phyloP scores from a whole-genome alignment of 495 filamentous ascomycete genomes.

The Corynascus novoguineensis region DNA sequence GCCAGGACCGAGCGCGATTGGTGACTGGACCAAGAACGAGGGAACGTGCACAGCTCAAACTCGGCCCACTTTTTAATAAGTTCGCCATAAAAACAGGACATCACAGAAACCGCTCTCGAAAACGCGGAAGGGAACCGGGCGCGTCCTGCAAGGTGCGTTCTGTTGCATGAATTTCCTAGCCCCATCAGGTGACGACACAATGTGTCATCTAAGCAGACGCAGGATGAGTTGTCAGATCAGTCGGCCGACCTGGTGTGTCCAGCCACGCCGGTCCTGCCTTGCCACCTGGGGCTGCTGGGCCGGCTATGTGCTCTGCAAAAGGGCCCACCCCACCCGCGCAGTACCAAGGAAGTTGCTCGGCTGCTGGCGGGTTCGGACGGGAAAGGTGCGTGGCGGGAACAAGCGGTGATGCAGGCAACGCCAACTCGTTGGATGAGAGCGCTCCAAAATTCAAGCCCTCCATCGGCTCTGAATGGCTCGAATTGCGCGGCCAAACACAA shows the following conservation, averaged over 20 bases:
- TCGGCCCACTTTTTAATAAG: conserved; percentile 26
- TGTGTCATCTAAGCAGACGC: conserved; percentile 24
- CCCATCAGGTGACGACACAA: conserved; percentile 31
- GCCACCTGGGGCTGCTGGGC: no score
- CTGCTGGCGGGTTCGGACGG: conserved; percentile 8
- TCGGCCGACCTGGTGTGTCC: not conserved
- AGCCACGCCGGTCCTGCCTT: no score
- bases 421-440: conserved; percentile 20
- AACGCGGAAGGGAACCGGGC: conserved; percentile 16
- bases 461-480: conserved; percentile 19
- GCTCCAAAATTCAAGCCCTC: conserved; percentile 5
- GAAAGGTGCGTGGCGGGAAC: conserved; percentile 7
- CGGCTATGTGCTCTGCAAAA: not conserved
- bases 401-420: conserved; percentile 3
- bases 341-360: no score
- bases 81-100: conserved; percentile 11
- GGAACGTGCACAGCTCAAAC: conserved; percentile 13
- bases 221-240: conserved; percentile 25
- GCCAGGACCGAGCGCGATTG: conserved; percentile 4
- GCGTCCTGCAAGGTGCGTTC: not conserved
- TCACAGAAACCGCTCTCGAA: conserved; percentile 22
- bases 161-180: conserved; percentile 25
- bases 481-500: conserved; percentile 2
- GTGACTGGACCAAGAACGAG: conserved; percentile 6
- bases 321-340: conserved; percentile 8